A percentile compares a stretch with the other conserved stretches of the same genome.
Evolutionary conservation across 176 grass and related monocot species (phyloP).

Genomic region (Dendrocalamus sinicus): DNA sequence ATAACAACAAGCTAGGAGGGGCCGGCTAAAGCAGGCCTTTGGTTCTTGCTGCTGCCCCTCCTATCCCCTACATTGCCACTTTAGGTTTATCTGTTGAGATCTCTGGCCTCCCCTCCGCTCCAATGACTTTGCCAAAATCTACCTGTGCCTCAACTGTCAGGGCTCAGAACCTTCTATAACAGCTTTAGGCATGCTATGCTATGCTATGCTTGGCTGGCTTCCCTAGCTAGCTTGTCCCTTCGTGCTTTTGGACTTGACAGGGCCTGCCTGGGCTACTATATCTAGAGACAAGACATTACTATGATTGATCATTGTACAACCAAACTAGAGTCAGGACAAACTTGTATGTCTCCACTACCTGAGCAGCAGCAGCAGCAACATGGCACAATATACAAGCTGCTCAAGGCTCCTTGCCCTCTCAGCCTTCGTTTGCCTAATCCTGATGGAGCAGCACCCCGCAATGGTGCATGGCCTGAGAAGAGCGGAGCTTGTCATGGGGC

Average conservation of each 20-base stretch:
- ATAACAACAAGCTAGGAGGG: constrained; percentile 25
- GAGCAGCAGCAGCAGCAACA: constrained; percentile 44
- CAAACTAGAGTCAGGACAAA: constrained; percentile 19
- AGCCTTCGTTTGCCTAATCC: constrained; percentile 46
- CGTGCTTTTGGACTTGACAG: constrained; percentile 56
- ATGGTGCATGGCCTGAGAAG: constrained; percentile 45
- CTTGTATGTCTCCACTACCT: constrained; percentile 51
- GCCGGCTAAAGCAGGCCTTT: constrained; percentile 45
- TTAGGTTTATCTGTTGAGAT: constrained; percentile 51
- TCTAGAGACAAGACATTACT: constrained; percentile 50
- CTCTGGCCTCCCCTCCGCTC: constrained; percentile 15
- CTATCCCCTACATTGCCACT: constrained; percentile 46
- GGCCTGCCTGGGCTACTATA: constrained; percentile 47
- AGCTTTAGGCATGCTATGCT: constrained; percentile 53
- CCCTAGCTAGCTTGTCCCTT: constrained; percentile 42
- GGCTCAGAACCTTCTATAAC: constrained; percentile 60
- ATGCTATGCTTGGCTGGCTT: background rate
- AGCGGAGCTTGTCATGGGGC: constrained; percentile 32
- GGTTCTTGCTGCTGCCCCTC: constrained; percentile 53
- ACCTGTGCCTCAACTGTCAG: constrained; percentile 42
- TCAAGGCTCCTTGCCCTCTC: constrained; percentile 32
- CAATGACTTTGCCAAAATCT: constrained; percentile 61
- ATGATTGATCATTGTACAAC: constrained; percentile 55
- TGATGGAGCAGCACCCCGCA: constrained; percentile 20
- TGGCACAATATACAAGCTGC: constrained; percentile 31